A percentile compares a stretch with the other conserved stretches of the same genome.
Evolutionary conservation across 257 asterid species (phyloP).

Genomic region (Paraleonurus japonicus): DNA sequence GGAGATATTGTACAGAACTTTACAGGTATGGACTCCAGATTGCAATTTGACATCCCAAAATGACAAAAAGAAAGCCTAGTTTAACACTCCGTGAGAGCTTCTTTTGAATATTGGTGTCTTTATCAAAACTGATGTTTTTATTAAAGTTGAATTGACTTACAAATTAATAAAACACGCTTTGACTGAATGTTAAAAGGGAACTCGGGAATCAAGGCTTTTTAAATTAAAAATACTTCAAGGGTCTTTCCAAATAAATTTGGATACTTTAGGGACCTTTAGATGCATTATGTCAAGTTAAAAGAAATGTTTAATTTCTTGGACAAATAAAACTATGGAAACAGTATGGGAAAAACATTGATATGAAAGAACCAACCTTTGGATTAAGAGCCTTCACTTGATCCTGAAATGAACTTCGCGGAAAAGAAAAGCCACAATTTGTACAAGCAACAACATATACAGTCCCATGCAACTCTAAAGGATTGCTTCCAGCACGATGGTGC

Average conservation of each 20-base stretch:
- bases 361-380: constrained; percentile 60
- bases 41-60: neutral
- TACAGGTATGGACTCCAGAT: neutral
- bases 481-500: constrained; percentile 97
- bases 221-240: too few relatives aligned
- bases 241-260: too few relatives aligned
- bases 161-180: too few relatives aligned
- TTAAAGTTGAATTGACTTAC: too few relatives aligned
- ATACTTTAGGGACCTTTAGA: neutral
- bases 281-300: neutral
- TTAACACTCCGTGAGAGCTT: too few relatives aligned
- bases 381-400: constrained; percentile 89
- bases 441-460: constrained; percentile 85
- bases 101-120: too few relatives aligned
- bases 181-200: neutral
- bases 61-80: neutral
- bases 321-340: neutral
- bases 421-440: constrained; percentile 72
- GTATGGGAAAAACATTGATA: neutral
- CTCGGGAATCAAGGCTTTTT: too few relatives aligned
- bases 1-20: constrained; percentile 14
- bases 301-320: neutral
- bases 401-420: constrained; percentile 75
- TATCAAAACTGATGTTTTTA: too few relatives aligned
- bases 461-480: constrained; percentile 95